Evolutionary conservation across 2,329 filamentous ascomycete genomes (phyloP), one percentile per base, ranked within the genome.

Genomic region (Xylariaceae sp.): DNA sequence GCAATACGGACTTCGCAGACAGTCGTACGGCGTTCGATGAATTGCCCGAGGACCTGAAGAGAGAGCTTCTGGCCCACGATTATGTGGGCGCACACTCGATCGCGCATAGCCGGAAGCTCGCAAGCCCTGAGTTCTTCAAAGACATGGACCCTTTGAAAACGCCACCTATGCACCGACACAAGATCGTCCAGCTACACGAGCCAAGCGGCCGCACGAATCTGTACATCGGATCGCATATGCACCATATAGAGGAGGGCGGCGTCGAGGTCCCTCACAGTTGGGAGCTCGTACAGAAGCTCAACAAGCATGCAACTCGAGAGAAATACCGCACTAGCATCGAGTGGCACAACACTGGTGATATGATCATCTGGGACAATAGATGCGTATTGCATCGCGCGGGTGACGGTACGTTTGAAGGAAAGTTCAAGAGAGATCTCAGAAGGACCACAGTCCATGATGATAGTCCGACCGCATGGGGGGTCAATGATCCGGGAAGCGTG

Each of bases 331-430:
- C 73, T 6, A 66, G 63, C 5, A 66, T 80, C 3, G 58, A 65
- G 33, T 82, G 77, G 77, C 51, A 71, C 22, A 56, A 70, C 6
- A 55, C 62, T 0, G 70, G 74, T 0, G 79, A 82, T 55, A 37
- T 82, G 45, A 58, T 82, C 14, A 67, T 78, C 16, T 82, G 79
- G 79, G 79, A 83, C 53, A 82, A 82, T 56, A 74, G 74, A 0
- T 71, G 68, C 39, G 73, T 76, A 14, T 69, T 82, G 67, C 78
- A 83, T 59, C 62, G 76, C 5, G 74, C 75, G 0, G 70, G 67
- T 2, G 64, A 66, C 1, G 77, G 77, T 0, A 57, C 58, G 0
- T 79, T 75, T 48, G 68, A 69, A 49, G 71, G 73, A 0, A 72
- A 67, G 54, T 74, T 68, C 55, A 64, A 58, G 47, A 64, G 76